These are phyloP conservation scores for Suillus variegatus DNA, from an alignment of 768 basidiomycete genomes.

Conservation along the genomic window DNA sequence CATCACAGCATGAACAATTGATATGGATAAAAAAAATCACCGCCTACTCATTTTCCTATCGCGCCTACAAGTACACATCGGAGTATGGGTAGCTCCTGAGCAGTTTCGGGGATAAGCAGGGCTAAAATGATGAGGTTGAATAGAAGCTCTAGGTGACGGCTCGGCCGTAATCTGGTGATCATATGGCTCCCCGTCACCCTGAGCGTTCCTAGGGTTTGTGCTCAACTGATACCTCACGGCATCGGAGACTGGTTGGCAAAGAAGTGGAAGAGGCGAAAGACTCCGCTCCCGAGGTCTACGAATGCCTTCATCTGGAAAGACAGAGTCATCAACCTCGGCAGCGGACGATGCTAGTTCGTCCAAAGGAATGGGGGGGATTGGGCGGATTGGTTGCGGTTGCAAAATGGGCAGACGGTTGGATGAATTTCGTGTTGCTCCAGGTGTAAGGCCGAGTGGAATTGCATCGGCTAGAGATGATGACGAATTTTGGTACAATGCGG, in stretches of 20 bases:
- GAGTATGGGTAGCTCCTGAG: background rate
- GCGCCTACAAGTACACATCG: background rate
- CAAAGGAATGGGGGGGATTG: slow-evolving; percentile 35
- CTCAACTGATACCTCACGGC: slow-evolving; percentile 31
- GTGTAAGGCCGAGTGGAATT: slow-evolving; percentile 14
- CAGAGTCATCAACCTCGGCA: slow-evolving; percentile 14
- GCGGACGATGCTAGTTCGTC: slow-evolving; percentile 28
- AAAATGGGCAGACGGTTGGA: slow-evolving; percentile 26
- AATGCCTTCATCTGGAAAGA: slow-evolving; percentile 1
- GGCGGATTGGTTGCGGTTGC: slow-evolving; percentile 35
- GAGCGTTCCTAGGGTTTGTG: background rate
- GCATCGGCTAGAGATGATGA: slow-evolving; percentile 32
- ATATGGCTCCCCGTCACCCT: slow-evolving; percentile 1
- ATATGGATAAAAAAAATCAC: slow-evolving; percentile 3
- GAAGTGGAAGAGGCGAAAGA: slow-evolving; percentile 32
- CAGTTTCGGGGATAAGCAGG: slow-evolving; percentile 3
- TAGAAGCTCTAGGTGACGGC: background rate
- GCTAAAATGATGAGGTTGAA: slow-evolving; percentile 4
- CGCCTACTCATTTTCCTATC: background rate
- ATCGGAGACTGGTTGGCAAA: slow-evolving; percentile 36
- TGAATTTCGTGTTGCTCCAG: slow-evolving; percentile 18
- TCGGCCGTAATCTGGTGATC: slow-evolving; percentile 2
- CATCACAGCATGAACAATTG: background rate
- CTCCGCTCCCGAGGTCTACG: slow-evolving; percentile 11
- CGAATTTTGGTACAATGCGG: slow-evolving; percentile 22